A percentile compares a stretch with the other conserved stretches of the same genome.
phyloP scores from a whole-genome alignment of 805 yeast genomes.

The Geotrichum ghanense region DNA sequence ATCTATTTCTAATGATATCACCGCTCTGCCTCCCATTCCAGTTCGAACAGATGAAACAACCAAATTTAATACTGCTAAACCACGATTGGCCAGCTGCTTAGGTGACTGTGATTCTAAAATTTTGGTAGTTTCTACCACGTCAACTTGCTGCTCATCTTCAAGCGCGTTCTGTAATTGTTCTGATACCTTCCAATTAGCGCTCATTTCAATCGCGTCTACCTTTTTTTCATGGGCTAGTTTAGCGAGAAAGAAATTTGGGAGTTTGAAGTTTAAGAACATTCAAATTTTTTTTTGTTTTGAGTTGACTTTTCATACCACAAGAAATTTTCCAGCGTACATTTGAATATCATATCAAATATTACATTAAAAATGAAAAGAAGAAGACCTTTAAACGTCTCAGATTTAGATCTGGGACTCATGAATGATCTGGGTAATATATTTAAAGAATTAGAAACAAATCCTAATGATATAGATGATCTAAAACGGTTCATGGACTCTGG shows the following conservation, averaged over 20 bases:
- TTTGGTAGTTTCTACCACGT: conserved; percentile 35
- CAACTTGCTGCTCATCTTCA: conserved; percentile 40
- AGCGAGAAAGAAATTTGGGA: too few relatives aligned
- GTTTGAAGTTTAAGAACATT: too few relatives aligned
- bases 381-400: conserved; percentile 1
- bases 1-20: conserved; percentile 53
- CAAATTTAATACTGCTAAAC: conserved; percentile 66
- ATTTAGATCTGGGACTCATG: conserved; percentile 7
- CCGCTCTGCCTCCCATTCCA: conserved; percentile 67
- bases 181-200: conserved; percentile 21
- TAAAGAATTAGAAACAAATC: not conserved
- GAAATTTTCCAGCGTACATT: too few relatives aligned
- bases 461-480: not conserved
- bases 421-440: conserved; percentile 7
- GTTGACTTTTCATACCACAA: too few relatives aligned
- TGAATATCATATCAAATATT: too few relatives aligned
- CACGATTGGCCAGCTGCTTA: conserved; percentile 54
- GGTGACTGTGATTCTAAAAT: conserved; percentile 42
- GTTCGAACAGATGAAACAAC: conserved; percentile 49
- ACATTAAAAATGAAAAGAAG: conserved; percentile 9
- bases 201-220: too few relatives aligned
- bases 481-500: conserved; percentile 15
- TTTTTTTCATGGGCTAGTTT: too few relatives aligned
- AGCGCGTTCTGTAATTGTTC: conserved; percentile 31
- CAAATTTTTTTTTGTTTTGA: too few relatives aligned